Conservation (phyloP, 257 asterid species). For the Solanum lycopersicoides region DNA sequence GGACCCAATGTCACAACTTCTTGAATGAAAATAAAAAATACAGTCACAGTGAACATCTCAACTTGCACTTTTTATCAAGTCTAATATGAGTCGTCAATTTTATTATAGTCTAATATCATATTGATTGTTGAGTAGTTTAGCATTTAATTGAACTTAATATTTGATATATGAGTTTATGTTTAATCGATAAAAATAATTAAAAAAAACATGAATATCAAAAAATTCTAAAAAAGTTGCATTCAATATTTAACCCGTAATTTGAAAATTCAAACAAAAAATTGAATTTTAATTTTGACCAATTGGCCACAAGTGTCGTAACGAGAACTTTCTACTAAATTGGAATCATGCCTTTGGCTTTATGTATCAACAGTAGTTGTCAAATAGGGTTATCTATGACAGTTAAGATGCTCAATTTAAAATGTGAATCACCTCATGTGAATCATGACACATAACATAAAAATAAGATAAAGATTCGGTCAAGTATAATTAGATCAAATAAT, state of each 20-base stretch:
- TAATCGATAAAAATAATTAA: background rate
- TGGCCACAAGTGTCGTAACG: background rate
- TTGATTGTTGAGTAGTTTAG: background rate
- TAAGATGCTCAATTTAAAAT: background rate
- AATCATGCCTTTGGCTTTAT: background rate
- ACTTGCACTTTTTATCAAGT: background rate
- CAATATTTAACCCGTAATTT: background rate
- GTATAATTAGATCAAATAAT: too few relatives aligned
- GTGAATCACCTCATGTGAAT: background rate
- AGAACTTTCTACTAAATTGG: background rate
- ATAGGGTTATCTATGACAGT: background rate
- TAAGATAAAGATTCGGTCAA: too few relatives aligned
- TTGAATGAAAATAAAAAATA: background rate
- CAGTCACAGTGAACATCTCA: background rate
- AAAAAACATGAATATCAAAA: background rate
- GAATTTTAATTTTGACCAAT: too few relatives aligned
- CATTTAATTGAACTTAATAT: background rate
- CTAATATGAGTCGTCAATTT: background rate
- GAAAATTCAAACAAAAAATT: background rate
- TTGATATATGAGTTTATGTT: background rate
- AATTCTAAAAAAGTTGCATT: background rate
- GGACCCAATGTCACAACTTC: background rate
- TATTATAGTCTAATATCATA: background rate
- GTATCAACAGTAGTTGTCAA: background rate
- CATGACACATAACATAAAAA: background rate